Base-by-base conservation (phyloP, 1,139 yeast species). In the Sugiyamaella sp. region DNA sequence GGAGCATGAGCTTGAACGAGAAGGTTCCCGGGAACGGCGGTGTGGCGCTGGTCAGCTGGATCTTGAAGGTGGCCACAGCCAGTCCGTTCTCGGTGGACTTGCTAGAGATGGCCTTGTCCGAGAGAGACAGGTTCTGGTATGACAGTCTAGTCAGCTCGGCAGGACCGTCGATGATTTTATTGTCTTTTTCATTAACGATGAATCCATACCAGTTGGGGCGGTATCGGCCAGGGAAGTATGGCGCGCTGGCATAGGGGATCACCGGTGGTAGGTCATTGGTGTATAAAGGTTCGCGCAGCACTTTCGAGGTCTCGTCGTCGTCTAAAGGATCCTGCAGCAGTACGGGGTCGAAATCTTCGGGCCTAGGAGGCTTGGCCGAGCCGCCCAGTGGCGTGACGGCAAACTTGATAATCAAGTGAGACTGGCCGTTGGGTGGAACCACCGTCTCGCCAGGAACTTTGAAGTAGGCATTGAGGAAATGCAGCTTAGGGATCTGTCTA, bases 361-460 rank as follows among this genome's bases (percentile, higher is more conserved):
- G 46, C 20, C 70, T 56, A 1, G 77, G 72, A 10, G 71, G 69
- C 33, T 74, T 76, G 12, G 48, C 32, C 14, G 42, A 22, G 6
- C 72, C 69, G 10, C 80, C 80, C 1, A 85, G 82, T 1, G 96
- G 87, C 64, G 85, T 84, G 39, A 89, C 82, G 46, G 89, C 72
- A 58, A 88, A 86, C 69, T 89, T 89, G 40, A 95, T 63, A 25
- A 84, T 82, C 58, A 95, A 74, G 68, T 89, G 91, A 9, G 89
- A 83, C 56, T 80, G 81, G 1, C 98, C 81, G 46, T 74, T 70
- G 33, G 97, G 95, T 2, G 96, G 81, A 10, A 93, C 86, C 33
- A 77, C 75, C 24, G 74, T 71, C 73, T 91, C 98, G 37, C 98
- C 99, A 2, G 97, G 95, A 42, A 91, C 97, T 59, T 81, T 80